phyloP scores from a whole-genome alignment of 495 filamentous ascomycete genomes.

The Halenospora varia region DNA sequence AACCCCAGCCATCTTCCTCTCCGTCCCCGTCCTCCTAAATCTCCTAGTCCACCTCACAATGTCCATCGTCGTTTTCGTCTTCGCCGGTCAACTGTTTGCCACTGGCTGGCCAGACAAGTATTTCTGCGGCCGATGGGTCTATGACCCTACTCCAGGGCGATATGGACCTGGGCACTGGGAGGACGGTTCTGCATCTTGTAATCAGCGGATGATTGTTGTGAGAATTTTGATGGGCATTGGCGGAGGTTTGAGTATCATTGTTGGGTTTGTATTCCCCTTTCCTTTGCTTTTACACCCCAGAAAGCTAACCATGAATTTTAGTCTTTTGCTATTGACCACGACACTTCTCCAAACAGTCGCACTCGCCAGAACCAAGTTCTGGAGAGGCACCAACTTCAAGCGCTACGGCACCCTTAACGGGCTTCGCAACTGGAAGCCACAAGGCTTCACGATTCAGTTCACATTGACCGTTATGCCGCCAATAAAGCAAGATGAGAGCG shows the following conservation, averaged over 20 bases:
- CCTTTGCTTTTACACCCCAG: too few species aligned
- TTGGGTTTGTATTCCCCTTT: neutral
- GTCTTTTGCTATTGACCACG: neutral
- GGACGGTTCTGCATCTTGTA: neutral
- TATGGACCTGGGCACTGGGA: neutral
- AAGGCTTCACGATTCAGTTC: slow-evolving; percentile 1
- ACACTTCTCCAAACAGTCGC: neutral
- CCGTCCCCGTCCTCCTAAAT: neutral
- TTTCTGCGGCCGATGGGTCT: neutral
- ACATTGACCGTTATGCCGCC: neutral
- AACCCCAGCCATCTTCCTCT: neutral
- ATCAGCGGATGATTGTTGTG: neutral
- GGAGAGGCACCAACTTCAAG: neutral
- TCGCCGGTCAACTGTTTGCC: neutral
- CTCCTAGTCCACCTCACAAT: neutral
- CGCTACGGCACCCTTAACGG: neutral
- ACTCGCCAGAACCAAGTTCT: neutral
- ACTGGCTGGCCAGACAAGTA: neutral
- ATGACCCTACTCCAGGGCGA: neutral
- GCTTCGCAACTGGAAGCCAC: neutral
- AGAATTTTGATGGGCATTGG: slow-evolving; percentile 1
- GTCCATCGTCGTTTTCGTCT: neutral
- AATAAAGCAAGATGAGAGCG: neutral
- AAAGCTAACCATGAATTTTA: neutral
- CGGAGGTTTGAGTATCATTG: neutral